Conservation (phyloP, 2,329 filamentous ascomycete species). For the Aspergillus sp. region DNA sequence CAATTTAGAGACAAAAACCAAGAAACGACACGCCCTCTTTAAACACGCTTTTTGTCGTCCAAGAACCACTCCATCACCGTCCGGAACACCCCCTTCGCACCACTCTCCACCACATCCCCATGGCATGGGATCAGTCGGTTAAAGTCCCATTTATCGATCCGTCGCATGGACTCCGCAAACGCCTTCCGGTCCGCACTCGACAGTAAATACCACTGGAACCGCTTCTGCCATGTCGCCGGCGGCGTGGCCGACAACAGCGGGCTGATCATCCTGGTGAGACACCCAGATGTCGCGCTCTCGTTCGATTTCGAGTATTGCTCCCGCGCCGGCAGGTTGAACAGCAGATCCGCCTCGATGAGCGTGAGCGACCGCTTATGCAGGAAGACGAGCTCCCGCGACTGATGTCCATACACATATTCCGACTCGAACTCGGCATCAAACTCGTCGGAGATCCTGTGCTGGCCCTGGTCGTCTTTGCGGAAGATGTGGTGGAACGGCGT, state of each 20-base stretch:
- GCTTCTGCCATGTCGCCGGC: constrained; percentile 69
- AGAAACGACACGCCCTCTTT: not conserved
- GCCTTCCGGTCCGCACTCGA: constrained; percentile 61
- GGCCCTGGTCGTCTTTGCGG: constrained; percentile 52
- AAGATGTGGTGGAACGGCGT: constrained; percentile 69
- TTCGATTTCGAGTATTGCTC: constrained; percentile 74
- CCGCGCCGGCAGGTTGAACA: constrained; percentile 85
- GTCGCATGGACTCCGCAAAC: constrained; percentile 67
- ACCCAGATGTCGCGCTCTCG: constrained; percentile 54
- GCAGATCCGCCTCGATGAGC: constrained; percentile 82
- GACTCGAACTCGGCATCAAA: constrained; percentile 85
- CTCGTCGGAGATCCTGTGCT: constrained; percentile 63
- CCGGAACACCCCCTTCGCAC: constrained; percentile 71
- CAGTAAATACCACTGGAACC: constrained; percentile 76
- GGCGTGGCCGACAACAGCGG: constrained; percentile 59
- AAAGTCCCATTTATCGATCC: constrained; percentile 80
- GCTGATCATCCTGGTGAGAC: constrained; percentile 58
- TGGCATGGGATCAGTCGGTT: constrained; percentile 85
- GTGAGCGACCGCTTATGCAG: constrained; percentile 75
- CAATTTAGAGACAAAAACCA: not conserved
- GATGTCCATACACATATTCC: constrained; percentile 77
- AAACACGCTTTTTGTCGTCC: constrained; percentile 31
- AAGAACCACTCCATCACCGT: constrained; percentile 85
- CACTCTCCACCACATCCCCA: constrained; percentile 78
- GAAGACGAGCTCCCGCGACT: constrained; percentile 86